These are phyloP conservation scores for Grosmannia clavigera DNA, from an alignment of 2,329 filamentous ascomycete species.

Conservation along the genomic window DNA sequence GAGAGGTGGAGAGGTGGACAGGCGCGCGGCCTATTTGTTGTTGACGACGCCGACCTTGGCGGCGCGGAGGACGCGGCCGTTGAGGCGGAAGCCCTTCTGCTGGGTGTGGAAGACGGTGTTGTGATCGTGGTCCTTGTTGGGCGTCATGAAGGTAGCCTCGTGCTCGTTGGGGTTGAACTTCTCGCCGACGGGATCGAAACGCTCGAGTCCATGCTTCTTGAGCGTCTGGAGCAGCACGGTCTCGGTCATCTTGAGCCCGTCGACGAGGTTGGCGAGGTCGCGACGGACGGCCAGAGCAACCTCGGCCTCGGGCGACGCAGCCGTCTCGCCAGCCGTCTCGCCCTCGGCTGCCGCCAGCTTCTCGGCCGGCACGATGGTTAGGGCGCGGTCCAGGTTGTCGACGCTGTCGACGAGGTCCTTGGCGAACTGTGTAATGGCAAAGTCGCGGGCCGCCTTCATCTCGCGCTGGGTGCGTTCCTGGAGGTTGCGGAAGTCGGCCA, in stretches of 20 bases:
- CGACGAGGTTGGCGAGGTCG: slow-evolving; percentile 70
- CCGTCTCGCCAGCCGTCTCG: neutral
- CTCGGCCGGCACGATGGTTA: slow-evolving; percentile 65
- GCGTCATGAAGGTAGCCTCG: slow-evolving; percentile 91
- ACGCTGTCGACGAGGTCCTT: slow-evolving; percentile 90
- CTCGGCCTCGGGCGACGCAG: slow-evolving; percentile 51
- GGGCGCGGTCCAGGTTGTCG: slow-evolving; percentile 92
- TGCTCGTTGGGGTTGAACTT: slow-evolving; percentile 96
- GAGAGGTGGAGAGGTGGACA: neutral
- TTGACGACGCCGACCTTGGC: slow-evolving; percentile 96
- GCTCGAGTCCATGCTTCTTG: slow-evolving; percentile 86
- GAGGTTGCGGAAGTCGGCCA: slow-evolving; percentile 96
- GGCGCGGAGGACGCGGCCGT: slow-evolving; percentile 77
- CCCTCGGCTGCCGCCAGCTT: slow-evolving; percentile 46
- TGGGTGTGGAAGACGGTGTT: slow-evolving; percentile 85
- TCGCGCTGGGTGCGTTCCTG: slow-evolving; percentile 91
- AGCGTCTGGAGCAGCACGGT: slow-evolving; percentile 74
- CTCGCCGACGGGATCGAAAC: slow-evolving; percentile 70
- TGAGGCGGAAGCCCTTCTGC: slow-evolving; percentile 91
- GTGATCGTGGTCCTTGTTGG: slow-evolving; percentile 76
- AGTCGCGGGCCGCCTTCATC: slow-evolving; percentile 75
- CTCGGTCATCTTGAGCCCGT: slow-evolving; percentile 93
- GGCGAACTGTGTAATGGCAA: slow-evolving; percentile 91
- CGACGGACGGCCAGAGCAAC: slow-evolving; percentile 36
- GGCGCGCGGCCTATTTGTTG: slow-evolving; percentile 38